Evolutionary conservation across 805 yeast genomes (phyloP).

Genomic region (Starmerella cellae): DNA sequence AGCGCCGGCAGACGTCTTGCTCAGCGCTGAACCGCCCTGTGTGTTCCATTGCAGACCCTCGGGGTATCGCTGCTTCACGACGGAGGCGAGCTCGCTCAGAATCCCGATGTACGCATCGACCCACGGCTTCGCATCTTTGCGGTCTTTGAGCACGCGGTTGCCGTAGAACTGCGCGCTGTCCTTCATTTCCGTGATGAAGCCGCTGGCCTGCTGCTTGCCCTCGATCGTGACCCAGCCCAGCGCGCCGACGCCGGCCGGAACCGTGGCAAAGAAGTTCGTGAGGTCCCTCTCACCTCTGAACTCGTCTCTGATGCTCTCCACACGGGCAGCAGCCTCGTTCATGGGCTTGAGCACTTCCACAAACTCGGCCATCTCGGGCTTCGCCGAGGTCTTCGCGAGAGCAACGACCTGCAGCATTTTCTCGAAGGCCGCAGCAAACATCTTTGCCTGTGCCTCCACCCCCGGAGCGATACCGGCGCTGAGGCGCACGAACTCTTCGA

Average conservation of each 20-base stretch:
- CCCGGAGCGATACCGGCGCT: constrained; percentile 13
- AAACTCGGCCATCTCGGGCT: constrained; percentile 49
- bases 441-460: constrained; percentile 29
- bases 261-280: constrained; percentile 62
- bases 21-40: constrained; percentile 29
- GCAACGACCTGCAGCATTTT: constrained; percentile 32
- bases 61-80: constrained; percentile 63
- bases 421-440: constrained; percentile 15
- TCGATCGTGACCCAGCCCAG: constrained; percentile 78
- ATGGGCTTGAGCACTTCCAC: constrained; percentile 53
- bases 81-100: constrained; percentile 56
- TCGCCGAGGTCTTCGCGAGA: constrained; percentile 36
- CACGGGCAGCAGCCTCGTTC: constrained; percentile 43
- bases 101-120: constrained; percentile 50
- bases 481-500: constrained; percentile 10
- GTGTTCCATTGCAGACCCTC: constrained; percentile 76
- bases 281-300: constrained; percentile 49
- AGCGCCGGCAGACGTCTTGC: constrained; percentile 18
- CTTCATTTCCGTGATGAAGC: constrained; percentile 60
- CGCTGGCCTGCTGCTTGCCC: constrained; percentile 42
- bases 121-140: constrained; percentile 75
- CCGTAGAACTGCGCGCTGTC: constrained; percentile 93
- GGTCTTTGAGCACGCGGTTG: constrained; percentile 76
- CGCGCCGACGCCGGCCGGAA: constrained; percentile 81
- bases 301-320: constrained; percentile 55